Evolutionary conservation across 345 rosid genomes (phyloP).

Genomic region (Syzygium aqueum): DNA sequence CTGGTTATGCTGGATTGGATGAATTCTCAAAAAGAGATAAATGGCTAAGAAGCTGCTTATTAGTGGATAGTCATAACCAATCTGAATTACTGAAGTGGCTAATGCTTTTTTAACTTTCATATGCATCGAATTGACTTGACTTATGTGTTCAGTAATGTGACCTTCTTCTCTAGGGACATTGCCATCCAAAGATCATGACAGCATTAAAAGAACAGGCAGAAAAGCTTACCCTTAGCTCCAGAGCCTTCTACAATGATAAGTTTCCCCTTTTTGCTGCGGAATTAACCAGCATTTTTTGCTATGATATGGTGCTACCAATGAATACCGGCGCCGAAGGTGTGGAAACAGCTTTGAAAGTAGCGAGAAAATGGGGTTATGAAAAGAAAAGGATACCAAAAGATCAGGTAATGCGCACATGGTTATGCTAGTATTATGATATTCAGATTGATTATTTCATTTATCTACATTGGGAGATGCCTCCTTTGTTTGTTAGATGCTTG

Average conservation of each 20-base stretch:
- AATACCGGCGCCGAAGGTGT: constrained; percentile 99
- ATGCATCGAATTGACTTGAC: background rate
- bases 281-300: constrained; percentile 75
- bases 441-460: background rate
- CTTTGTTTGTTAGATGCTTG: background rate
- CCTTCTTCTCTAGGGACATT: constrained; percentile 62
- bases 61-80: background rate
- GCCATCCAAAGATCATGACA: constrained; percentile 85
- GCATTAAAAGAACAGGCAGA: constrained; percentile 79
- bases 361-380: constrained; percentile 94
- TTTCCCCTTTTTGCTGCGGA: constrained; percentile 80
- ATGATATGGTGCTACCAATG: constrained; percentile 98
- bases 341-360: constrained; percentile 89
- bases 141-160: background rate
- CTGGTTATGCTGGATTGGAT: background rate
- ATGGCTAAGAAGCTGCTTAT: background rate
- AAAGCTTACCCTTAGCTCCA: constrained; percentile 74
- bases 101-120: background rate
- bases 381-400: constrained; percentile 70
- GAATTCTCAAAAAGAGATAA: background rate
- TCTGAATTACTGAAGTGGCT: background rate
- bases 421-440: background rate
- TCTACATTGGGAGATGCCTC: background rate
- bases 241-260: constrained; percentile 82
- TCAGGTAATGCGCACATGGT: constrained; percentile 32